Base-by-base conservation (phyloP, 306 rosid species). In the Sphenostylis stenocarpa region DNA sequence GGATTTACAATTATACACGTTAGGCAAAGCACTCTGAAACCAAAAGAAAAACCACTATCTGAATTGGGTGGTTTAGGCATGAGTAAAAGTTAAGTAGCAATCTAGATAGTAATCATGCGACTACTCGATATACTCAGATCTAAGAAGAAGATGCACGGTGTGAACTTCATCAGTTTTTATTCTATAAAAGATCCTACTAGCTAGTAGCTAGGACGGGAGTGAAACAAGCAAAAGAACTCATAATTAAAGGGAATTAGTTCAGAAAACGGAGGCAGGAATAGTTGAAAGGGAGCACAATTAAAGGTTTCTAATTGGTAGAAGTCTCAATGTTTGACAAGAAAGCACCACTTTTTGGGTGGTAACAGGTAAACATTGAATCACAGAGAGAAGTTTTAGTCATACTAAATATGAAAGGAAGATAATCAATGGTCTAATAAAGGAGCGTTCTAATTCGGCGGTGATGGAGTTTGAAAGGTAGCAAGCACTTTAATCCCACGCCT, bases 351-450 rank as follows among this genome's bases (percentile, higher is more conserved):
- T 49, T 60, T 63, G 67, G 69, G 77, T 68, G 81, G 82, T 8
- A 75, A 67, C 12, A 69, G 77, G 81, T 45, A 73, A 51, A 73
- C 78, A 81, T 60, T 81, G 85, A 85, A 81, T 53, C 9, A 44
- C 23, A 20, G 13, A 33, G 0, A 51, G n/a, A 61, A 24, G 12
- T 64, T 63, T 12, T 38, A 44, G 60, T 52, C 15, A 53, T 23
- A 56, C 48, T 38, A 38, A 64, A 24, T 45, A 17, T 38, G 43
- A 38, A 38, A 9, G 43, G 68, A 71, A 73, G 57, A 9, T 55
- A 10, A 11, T 29, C 56, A 31, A 60, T 31, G 31, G 78, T 83
- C 81, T 34, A 73, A 83, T 34, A 78, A 83, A 70, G 62, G 17
- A 70, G 51, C 63, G 28, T 70, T 58, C 60, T 62, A 70, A 82